Evolutionary conservation across 2,329 filamentous ascomycete species (phyloP), one percentile per base, ranked within the genome.

Genomic region (Phaeosphaeriaceae sp.): DNA sequence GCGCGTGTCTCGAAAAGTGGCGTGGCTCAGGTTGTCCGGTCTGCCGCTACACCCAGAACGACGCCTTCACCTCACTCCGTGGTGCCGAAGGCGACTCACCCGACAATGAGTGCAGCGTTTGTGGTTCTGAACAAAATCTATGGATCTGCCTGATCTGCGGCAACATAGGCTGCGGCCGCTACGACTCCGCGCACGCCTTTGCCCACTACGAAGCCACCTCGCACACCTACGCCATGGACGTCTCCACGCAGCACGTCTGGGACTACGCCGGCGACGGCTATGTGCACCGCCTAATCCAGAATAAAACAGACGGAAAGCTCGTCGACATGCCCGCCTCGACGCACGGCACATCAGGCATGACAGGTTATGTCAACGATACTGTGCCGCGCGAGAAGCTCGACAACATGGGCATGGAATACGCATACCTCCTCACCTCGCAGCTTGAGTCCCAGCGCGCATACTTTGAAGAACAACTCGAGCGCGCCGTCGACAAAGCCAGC

Each of bases 61-160:
- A 85, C 58, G 79, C 76, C 27, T 68, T 76, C 33, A 65, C 62
- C 5, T 63, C 66, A 15, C 70, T 70, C 40, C 69, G 66, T 9
- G 66, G 73, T 27, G 62, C 62, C 1, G 56, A 80, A 77, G 59
- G 64, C 25, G 76, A 85, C 78, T 45, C 76, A 1, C 74, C 78
- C 2, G 87, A 88, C 24, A 92, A 91, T 64, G 83, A 96, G 45
- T 98, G 94, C 78, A 88, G 85, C 49, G 85, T 92, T 4, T 98
- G 94, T 75, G 91, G 92, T 71, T 89, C 88, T 6, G 85, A 89
- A 0, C 84, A 89, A 21, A 96, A 97, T 70, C 85, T 98, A 2
- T 98, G 94, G 94, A 92, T 97, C 60, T 98, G 94, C 76, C 84
- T 98, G 3, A 93, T 97, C 60, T 98, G 94, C 72, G 94, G 93